These are phyloP conservation scores for Exophiala lecanii-corni DNA, from an alignment of 2,329 filamentous ascomycete species.

Conservation along the genomic window DNA sequence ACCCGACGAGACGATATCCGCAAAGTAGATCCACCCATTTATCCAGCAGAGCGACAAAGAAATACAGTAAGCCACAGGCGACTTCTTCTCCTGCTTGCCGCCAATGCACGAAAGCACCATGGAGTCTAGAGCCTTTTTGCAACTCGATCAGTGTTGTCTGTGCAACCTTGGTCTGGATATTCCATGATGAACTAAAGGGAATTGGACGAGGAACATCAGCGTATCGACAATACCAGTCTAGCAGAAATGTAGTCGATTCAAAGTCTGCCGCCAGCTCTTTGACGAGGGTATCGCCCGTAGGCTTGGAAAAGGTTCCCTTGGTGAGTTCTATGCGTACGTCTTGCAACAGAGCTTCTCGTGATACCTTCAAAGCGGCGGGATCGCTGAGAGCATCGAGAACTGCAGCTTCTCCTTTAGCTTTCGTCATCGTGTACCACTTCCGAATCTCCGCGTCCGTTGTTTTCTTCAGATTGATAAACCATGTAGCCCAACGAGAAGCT, in stretches of 20 bases:
- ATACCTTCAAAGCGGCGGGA: conserved; percentile 45
- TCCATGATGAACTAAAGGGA: conserved; percentile 54
- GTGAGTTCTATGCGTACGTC: conserved; percentile 44
- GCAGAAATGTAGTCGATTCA: conserved; percentile 50
- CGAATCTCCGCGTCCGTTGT: conserved; percentile 37
- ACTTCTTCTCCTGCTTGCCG: conserved; percentile 53
- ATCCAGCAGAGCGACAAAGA: conserved; percentile 52
- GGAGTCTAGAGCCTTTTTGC: conserved; percentile 51
- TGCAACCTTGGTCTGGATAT: conserved; percentile 53
- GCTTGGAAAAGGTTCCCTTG: conserved; percentile 40
- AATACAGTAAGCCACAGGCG: conserved; percentile 51
- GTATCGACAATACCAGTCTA: conserved; percentile 51
- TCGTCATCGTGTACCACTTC: conserved; percentile 36
- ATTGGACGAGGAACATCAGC: conserved; percentile 47
- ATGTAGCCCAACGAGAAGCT: conserved; percentile 56
- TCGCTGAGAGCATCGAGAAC: conserved; percentile 44
- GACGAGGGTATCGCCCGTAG: conserved; percentile 44
- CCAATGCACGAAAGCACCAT: conserved; percentile 56
- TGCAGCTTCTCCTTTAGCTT: conserved; percentile 35
- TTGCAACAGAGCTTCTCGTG: conserved; percentile 42
- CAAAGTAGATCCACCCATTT: conserved; percentile 50
- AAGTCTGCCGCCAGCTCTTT: conserved; percentile 49
- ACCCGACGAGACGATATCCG: conserved; percentile 40
- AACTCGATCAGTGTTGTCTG: conserved; percentile 49
- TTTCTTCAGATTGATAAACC: conserved; percentile 42